Percentiles rank a stretch among this genome's conserved stretches.
Evolutionary conservation across 805 yeast species (phyloP).

Genomic region (Candida golubevii): DNA sequence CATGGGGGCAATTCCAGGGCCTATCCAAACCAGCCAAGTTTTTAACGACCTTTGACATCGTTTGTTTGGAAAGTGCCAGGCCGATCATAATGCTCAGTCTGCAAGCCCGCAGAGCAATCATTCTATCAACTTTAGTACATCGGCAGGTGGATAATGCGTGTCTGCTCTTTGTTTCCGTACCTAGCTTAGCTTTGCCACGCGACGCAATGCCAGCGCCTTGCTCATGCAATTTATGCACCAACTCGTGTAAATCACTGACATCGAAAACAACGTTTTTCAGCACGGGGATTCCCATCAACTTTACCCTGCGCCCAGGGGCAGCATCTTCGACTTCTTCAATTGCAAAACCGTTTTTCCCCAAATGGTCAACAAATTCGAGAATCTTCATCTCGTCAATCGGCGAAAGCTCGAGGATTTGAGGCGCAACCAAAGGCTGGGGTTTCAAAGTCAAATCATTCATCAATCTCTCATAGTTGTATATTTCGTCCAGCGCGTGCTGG

Average conservation of each 20-base stretch:
- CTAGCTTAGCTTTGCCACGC: not conserved
- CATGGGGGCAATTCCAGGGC: conserved; percentile 98
- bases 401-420: conserved; percentile 60
- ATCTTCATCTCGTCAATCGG: conserved; percentile 76
- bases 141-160: conserved; percentile 19
- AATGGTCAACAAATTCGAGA: conserved; percentile 51
- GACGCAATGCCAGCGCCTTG: conserved; percentile 15
- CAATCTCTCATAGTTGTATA: conserved; percentile 77
- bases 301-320: conserved; percentile 54
- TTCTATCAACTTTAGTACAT: conserved; percentile 73
- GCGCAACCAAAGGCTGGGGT: conserved; percentile 55
- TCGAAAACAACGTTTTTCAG: conserved; percentile 69
- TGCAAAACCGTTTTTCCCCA: conserved; percentile 72
- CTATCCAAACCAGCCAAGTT: conserved; percentile 70
- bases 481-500: conserved; percentile 98
- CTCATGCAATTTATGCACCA: conserved; percentile 63
- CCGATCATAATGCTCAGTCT: conserved; percentile 94
- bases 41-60: conserved; percentile 67
- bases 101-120: conserved; percentile 96
- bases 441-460: conserved; percentile 54
- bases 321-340: conserved; percentile 45
- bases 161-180: not conserved
- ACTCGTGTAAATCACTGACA: conserved; percentile 67
- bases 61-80: conserved; percentile 48
- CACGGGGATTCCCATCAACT: conserved; percentile 62